phyloP scores from a whole-genome alignment of 768 basidiomycete species.

The Kondoa malvinella region DNA sequence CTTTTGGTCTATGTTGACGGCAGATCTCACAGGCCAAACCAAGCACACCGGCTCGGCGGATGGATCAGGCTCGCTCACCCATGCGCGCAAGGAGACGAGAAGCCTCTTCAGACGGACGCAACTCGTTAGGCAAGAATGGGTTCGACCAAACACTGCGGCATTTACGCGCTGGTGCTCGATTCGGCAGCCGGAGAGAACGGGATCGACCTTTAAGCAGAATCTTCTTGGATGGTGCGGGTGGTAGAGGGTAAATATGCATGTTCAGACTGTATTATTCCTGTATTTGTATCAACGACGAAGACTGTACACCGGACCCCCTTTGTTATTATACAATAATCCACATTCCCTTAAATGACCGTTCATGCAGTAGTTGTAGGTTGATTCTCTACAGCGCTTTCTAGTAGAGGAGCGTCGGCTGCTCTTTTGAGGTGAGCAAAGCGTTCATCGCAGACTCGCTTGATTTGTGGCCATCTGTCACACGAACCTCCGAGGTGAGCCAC shows the following conservation, averaged over 20 bases:
- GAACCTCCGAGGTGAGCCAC: not conserved
- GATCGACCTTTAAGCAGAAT: not conserved
- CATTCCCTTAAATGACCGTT: not conserved
- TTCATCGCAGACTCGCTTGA: not conserved
- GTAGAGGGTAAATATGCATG: too few species aligned
- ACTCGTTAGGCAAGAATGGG: slow-evolving; percentile 16
- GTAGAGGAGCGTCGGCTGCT: not conserved
- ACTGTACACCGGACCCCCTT: not conserved
- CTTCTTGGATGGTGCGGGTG: not conserved
- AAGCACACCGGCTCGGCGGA: not conserved
- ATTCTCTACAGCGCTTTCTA: not conserved
- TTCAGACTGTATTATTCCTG: too few species aligned
- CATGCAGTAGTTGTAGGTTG: not conserved
- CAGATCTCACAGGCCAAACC: not conserved
- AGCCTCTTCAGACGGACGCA: slow-evolving; percentile 49
- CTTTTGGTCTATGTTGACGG: not conserved
- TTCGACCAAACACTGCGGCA: not conserved
- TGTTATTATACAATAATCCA: not conserved
- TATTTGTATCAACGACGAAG: too few species aligned
- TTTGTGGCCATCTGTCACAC: not conserved
- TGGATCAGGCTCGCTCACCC: not conserved
- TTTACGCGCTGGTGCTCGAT: not conserved
- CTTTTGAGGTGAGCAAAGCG: not conserved
- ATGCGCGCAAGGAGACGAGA: slow-evolving; percentile 40
- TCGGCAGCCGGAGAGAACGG: not conserved